A percentile compares a stretch with the other conserved stretches of the same genome.
Evolutionary conservation across 192 early-diverging fungal genomes (phyloP).

Genomic region (Geranomyces michiganensis): DNA sequence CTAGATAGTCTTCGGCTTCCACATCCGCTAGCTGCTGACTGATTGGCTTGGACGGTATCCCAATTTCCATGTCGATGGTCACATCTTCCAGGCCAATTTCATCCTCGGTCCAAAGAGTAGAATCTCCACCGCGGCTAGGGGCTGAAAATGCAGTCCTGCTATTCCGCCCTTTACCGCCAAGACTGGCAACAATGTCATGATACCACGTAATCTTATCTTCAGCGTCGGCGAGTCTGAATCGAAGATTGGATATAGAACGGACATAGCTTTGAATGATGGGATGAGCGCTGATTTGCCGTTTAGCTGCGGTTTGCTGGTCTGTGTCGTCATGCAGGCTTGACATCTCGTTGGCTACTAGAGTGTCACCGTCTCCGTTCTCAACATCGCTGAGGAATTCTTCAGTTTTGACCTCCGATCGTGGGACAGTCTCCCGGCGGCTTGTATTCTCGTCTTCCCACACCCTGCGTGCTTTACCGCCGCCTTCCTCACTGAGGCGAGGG

Average conservation of each 20-base stretch:
- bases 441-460: constrained; percentile 11
- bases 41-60: constrained; percentile 32
- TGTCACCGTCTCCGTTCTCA: constrained; percentile 6
- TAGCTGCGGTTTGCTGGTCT: not conserved
- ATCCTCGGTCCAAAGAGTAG: constrained; percentile 13
- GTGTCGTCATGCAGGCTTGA: not conserved
- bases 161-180: constrained; percentile 27
- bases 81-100: constrained; percentile 22
- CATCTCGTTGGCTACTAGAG: not conserved
- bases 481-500: not conserved
- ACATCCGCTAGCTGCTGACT: constrained; percentile 6
- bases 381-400: not conserved
- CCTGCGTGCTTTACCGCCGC: constrained; percentile 17
- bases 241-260: constrained; percentile 44
- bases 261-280: constrained; percentile 42
- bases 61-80: constrained; percentile 18
- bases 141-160: constrained; percentile 17
- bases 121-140: constrained; percentile 22
- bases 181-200: constrained; percentile 44
- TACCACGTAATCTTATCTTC: constrained; percentile 56
- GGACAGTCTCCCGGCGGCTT: not conserved
- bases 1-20: constrained; percentile 4
- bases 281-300: constrained; percentile 1
- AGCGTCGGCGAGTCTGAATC: constrained; percentile 43
- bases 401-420: not conserved